Base-by-base conservation (phyloP, 225 moss, liverwort and hornwort genomes). In the Rhytidiadelphus loreus region DNA sequence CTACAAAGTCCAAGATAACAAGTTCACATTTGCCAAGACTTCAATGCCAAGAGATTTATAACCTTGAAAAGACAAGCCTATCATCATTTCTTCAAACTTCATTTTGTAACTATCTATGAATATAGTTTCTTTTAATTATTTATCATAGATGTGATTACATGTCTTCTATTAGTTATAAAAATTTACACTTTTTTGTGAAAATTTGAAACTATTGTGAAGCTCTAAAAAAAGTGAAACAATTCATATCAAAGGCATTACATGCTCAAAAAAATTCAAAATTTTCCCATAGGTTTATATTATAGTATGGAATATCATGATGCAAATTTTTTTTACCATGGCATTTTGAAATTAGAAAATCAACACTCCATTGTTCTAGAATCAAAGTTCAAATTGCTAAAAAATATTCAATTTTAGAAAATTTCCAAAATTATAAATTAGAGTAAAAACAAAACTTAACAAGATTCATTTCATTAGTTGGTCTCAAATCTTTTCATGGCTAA, bases 71-170 rank as follows among this genome's bases (percentile, higher is more conserved):
- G 14, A 70, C 7, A 8, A 43, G 15, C 5, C 1, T 25, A 41
- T 13, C 16, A 71, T 26, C 2, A 28, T 72, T 72, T 29, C 2
- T 44, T 72, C 4, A 29, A 72, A 72, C 2, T 44, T 44, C 11
- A 44, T 72, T 43, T 44, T 44, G 44, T 9, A 28, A 44, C 6
- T 16, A 28, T 16, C 2, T 44, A 29, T 29, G 2, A 44, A 17
- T 16, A 0, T 13, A 1, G 1, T 26, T 41, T 69, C n/a, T 69
- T 14, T 0, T 25, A 16, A 16, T 26, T 43, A 43, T 26, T 26
- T 43, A 5, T 15, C 0, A 26, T 0, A 25, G 8, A 25, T 4
- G 8, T 41, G 4, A 41, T 25, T 16, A 71, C 0, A 9, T 71
- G 1, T 5, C 43, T 71, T 26, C 41, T 1, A 8, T 41, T 14